Base-by-base conservation (phyloP, 306 rosid species). In the Vicia sativa region DNA sequence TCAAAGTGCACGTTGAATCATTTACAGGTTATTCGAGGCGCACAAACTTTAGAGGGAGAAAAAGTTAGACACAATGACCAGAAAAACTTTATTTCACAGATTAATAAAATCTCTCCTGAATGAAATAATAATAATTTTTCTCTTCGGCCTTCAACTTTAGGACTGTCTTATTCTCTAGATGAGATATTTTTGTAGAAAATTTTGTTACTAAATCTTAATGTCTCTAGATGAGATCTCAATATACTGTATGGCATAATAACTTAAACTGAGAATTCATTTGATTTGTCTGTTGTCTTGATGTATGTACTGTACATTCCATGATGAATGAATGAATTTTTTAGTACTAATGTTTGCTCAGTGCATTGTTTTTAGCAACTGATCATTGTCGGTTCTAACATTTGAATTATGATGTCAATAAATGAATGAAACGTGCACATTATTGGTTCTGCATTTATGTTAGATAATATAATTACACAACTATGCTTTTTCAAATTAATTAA, bases 1-100 rank as follows among this genome's bases (percentile, higher is more conserved):
- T 52, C 58, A 11, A 52, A 81, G 73, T 35, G 80, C 78, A 38
- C 42, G 39, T 65, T 73, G 78, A 81, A 67, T 71, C 84, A 65
- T 78, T 76, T 76, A 68, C 57, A 38, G 60, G 35, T 29, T 71
- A 41, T 5, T 46, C 57, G 50, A 9, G 53, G 45, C 23, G 16
- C 45, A 50, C 39, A 53, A 77, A 65, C 77, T 37, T 46, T 13
- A 58, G 26, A 65, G n/a, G n/a, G 6, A 2, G 5, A 14, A 5
- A 12, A 44, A 42, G 26, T 43, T 48, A 15, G 10, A 8, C 43
- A 49, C 28, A 15, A n/a, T 54, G 61, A 35, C 41, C 12, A 11
- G 31, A 50, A 28, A 39, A 38, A 37, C 1, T 8, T 11, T 57
- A 50, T 41, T 48, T 68, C 68, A 46, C 11, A 21, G 11, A n/a